Percentiles rank a stretch among this genome's conserved stretches.
Evolutionary conservation across 176 grass and related monocot genomes (phyloP).

Genomic region (Musa itinerans): DNA sequence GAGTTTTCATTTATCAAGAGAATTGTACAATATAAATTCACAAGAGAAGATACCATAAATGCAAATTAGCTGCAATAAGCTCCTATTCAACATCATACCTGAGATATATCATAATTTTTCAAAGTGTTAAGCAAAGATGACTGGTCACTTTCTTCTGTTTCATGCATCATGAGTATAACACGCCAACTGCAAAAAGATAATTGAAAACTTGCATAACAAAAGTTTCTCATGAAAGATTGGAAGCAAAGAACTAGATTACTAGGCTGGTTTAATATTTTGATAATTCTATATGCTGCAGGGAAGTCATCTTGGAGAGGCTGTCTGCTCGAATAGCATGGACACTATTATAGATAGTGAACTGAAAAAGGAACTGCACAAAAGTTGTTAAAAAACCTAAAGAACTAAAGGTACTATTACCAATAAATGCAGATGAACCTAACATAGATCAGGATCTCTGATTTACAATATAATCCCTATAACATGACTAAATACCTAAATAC

Average conservation of each 20-base stretch:
- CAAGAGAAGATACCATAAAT: not conserved
- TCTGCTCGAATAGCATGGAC: not conserved
- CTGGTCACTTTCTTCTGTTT: constrained; percentile 29
- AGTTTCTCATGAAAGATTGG: constrained; percentile 3
- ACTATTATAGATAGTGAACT: no score
- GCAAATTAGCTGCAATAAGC: not conserved
- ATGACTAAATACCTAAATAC: no score
- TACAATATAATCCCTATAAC: no score
- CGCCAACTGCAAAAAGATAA: constrained; percentile 59
- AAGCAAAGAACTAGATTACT: constrained; percentile 13
- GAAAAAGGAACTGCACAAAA: no score
- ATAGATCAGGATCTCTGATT: no score
- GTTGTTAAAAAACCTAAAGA: no score
- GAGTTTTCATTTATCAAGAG: not conserved
- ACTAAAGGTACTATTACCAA: no score
- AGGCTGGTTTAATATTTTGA: not conserved
- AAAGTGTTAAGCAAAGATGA: constrained; percentile 53
- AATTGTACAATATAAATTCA: not conserved
- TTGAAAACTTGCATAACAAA: constrained; percentile 14
- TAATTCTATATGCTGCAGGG: not conserved
- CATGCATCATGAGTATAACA: constrained; percentile 44
- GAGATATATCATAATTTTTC: constrained; percentile 48
- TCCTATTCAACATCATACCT: constrained; percentile 24
- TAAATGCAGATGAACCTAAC: no score
- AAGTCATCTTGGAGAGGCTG: not conserved